phyloP scores from a whole-genome alignment of 108 stramenopile species.

The Fragilariopsis cylindrus region DNA sequence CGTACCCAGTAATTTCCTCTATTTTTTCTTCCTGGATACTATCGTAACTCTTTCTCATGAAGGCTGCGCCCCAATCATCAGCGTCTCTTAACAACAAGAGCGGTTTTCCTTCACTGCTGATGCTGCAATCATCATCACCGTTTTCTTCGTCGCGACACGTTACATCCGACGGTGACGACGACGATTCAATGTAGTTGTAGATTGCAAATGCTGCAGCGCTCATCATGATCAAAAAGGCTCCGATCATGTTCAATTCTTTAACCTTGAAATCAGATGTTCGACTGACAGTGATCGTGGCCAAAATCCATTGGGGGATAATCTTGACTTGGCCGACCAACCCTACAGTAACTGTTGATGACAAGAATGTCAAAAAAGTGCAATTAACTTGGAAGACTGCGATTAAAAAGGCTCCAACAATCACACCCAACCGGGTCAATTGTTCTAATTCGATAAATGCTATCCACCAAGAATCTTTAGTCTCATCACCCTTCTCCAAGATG shows the following conservation, averaged over 20 bases:
- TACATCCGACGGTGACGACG: background rate
- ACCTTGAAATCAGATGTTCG: constrained; percentile 1
- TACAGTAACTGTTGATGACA: constrained; percentile 35
- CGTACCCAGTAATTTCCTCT: no score
- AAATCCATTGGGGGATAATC: constrained; percentile 44
- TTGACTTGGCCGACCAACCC: constrained; percentile 42
- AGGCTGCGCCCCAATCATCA: background rate
- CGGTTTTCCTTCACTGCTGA: background rate
- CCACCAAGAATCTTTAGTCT: constrained; percentile 11
- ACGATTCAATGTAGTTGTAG: constrained; percentile 11
- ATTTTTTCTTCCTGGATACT: background rate
- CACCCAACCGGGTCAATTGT: constrained; percentile 15
- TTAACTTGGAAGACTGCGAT: constrained; percentile 44
- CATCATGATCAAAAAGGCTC: constrained; percentile 18
- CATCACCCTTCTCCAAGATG: constrained; percentile 22
- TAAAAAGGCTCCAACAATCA: constrained; percentile 30
- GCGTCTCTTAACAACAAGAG: constrained; percentile 2
- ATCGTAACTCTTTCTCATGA: background rate
- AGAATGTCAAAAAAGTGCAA: constrained; percentile 33
- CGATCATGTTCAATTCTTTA: constrained; percentile 7
- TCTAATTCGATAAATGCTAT: constrained; percentile 12
- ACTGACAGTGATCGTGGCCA: constrained; percentile 20
- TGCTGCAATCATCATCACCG: background rate
- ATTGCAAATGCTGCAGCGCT: constrained; percentile 14
- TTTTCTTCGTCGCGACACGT: background rate